A percentile compares a stretch with the other conserved stretches of the same genome.
Evolutionary conservation across 2,329 filamentous ascomycete species (phyloP).

Genomic region (Fusarium phyllophilum): DNA sequence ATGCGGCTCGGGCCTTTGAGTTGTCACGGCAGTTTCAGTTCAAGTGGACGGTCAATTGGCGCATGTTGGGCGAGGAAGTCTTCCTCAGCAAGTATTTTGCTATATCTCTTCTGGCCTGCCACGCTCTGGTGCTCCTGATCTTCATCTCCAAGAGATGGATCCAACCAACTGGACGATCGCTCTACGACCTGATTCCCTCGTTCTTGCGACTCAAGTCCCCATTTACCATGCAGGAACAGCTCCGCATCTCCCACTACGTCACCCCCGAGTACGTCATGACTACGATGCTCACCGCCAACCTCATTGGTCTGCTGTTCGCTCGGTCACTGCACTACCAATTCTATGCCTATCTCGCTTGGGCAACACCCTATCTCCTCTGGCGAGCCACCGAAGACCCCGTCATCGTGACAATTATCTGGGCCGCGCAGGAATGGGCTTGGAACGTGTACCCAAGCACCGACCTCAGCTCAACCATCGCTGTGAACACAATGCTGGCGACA

Average conservation of each 20-base stretch:
- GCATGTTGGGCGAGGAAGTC: slow-evolving; percentile 84
- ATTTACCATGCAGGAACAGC: slow-evolving; percentile 63
- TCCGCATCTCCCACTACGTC: slow-evolving; percentile 65
- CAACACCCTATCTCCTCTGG: slow-evolving; percentile 89
- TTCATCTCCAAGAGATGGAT: slow-evolving; percentile 79
- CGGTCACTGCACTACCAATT: slow-evolving; percentile 95
- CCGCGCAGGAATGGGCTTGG: slow-evolving; percentile 90
- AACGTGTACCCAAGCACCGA: slow-evolving; percentile 87
- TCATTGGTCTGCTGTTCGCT: slow-evolving; percentile 85
- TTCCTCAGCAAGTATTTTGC: slow-evolving; percentile 80
- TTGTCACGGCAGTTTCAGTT: slow-evolving; percentile 91
- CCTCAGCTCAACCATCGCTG: slow-evolving; percentile 68
- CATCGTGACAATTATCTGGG: slow-evolving; percentile 76
- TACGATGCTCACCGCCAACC: slow-evolving; percentile 78
- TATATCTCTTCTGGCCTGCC: slow-evolving; percentile 70
- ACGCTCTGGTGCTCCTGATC: slow-evolving; percentile 70
- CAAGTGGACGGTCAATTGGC: slow-evolving; percentile 99
- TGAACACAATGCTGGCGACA: slow-evolving; percentile 74
- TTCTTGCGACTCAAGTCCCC: slow-evolving; percentile 57
- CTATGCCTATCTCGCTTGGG: slow-evolving; percentile 91
- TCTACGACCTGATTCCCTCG: slow-evolving; percentile 63
- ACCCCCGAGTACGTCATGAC: slow-evolving; percentile 80
- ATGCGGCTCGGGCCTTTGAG: slow-evolving; percentile 87
- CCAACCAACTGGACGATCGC: slow-evolving; percentile 69
- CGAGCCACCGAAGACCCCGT: slow-evolving; percentile 74